Percentiles rank a stretch among this genome's conserved stretches.
Conservation (phyloP, 1,284 basidiomycete genomes). For the Apiotrichum gamsii region DNA sequence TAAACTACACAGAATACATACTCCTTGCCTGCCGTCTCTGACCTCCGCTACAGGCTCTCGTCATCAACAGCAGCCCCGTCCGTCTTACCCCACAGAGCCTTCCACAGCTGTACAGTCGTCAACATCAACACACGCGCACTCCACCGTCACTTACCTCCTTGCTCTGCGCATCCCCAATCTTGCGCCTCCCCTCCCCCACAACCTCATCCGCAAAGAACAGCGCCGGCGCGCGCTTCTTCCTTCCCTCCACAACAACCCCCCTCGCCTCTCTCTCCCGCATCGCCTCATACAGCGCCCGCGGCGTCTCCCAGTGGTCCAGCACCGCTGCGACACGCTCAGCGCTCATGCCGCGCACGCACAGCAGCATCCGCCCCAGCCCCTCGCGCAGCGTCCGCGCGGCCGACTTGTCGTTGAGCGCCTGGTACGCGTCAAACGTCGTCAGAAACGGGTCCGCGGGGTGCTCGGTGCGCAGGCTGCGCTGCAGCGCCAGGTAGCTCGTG, state of each 20-base stretch:
- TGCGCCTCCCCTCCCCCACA: conserved; percentile 42
- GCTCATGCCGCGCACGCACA: conserved; percentile 52
- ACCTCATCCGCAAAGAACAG: conserved; percentile 45
- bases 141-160: conserved; percentile 48
- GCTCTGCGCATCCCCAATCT: conserved; percentile 48
- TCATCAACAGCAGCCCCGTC: too few species aligned
- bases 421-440: conserved; percentile 50
- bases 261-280: conserved; percentile 23
- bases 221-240: conserved; percentile 10
- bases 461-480: conserved; percentile 39
- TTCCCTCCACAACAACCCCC: conserved; percentile 14
- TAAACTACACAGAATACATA: too few species aligned
- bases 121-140: too few species aligned
- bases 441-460: conserved; percentile 41
- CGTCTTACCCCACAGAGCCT: conserved; percentile 4
- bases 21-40: too few species aligned
- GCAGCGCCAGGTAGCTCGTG: conserved; percentile 32
- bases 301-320: conserved; percentile 50
- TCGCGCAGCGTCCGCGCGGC: conserved; percentile 48
- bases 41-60: too few species aligned
- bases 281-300: conserved; percentile 46
- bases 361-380: conserved; percentile 52
- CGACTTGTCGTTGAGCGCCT: conserved; percentile 52
- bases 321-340: conserved; percentile 51
- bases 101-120: conserved; percentile 10